Percentiles rank a stretch among this genome's conserved stretches.
Evolutionary conservation across 2,329 filamentous ascomycete species (phyloP).

Genomic region (Geosmithia flava): DNA sequence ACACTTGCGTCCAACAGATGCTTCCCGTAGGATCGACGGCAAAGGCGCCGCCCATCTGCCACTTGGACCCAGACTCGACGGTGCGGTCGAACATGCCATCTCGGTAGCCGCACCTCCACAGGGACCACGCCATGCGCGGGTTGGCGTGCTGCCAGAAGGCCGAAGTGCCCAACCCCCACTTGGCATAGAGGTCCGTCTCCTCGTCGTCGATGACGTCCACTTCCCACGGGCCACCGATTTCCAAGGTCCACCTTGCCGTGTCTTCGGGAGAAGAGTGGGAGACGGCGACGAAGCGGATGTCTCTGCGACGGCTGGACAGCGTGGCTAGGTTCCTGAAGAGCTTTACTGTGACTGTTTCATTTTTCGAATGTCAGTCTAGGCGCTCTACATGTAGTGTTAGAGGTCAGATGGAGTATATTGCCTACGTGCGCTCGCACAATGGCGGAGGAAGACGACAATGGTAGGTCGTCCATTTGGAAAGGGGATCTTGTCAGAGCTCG

Average conservation of each 20-base stretch:
- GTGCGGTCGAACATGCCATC: constrained; percentile 56
- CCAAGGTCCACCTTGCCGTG: constrained; percentile 45
- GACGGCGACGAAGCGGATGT: constrained; percentile 46
- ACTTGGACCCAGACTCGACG: constrained; percentile 43
- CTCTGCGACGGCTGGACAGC: constrained; percentile 34
- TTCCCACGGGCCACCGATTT: constrained; percentile 43
- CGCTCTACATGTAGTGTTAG: background rate
- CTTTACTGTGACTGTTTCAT: constrained; percentile 57
- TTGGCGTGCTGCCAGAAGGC: constrained; percentile 51
- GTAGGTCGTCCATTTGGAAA: constrained; percentile 44
- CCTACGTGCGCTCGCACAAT: constrained; percentile 65
- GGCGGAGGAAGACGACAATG: constrained; percentile 55
- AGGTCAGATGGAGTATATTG: constrained; percentile 2
- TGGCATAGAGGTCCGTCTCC: constrained; percentile 45
- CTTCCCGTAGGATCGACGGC: constrained; percentile 24
- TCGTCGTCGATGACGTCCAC: constrained; percentile 48
- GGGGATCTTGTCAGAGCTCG: constrained; percentile 35
- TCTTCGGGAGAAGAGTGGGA: constrained; percentile 43
- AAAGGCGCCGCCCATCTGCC: constrained; percentile 58
- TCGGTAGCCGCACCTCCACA: constrained; percentile 42
- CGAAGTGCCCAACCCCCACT: constrained; percentile 53
- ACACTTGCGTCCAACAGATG: constrained; percentile 17
- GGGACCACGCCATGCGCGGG: constrained; percentile 43
- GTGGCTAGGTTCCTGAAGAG: constrained; percentile 42
- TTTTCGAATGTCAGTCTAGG: background rate